phyloP scores from a whole-genome alignment of 2,329 filamentous ascomycete genomes.

The Colletotrichum sp. region DNA sequence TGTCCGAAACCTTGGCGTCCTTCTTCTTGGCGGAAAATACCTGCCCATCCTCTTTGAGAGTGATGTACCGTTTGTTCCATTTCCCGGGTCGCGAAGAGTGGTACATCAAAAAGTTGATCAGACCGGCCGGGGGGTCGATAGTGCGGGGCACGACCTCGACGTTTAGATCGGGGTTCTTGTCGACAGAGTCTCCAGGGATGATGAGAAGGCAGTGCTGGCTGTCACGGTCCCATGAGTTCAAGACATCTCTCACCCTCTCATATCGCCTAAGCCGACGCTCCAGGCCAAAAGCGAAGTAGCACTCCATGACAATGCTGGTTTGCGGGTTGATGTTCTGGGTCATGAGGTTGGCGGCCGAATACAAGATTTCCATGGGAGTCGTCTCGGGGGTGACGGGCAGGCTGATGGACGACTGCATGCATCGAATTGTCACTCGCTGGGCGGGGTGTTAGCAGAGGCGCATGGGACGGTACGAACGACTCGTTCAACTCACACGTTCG shows the following conservation, averaged over 20 bases:
- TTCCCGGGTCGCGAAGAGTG: slow-evolving; percentile 83
- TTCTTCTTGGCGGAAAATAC: slow-evolving; percentile 73
- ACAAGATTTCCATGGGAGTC: slow-evolving; percentile 74
- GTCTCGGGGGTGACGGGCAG: slow-evolving; percentile 79
- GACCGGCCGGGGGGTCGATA: slow-evolving; percentile 66
- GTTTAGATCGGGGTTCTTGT: slow-evolving; percentile 67
- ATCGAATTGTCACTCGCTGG: slow-evolving; percentile 75
- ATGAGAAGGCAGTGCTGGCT: slow-evolving; percentile 77
- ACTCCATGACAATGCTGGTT: slow-evolving; percentile 77
- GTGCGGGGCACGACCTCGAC: slow-evolving; percentile 64
- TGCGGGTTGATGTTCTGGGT: slow-evolving; percentile 67
- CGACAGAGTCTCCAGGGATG: slow-evolving; percentile 59
- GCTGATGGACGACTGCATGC: slow-evolving; percentile 69
- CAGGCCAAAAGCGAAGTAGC: slow-evolving; percentile 76
- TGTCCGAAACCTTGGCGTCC: slow-evolving; percentile 62
- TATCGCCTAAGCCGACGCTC: slow-evolving; percentile 85
- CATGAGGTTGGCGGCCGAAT: slow-evolving; percentile 67
- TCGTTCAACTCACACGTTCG: slow-evolving; percentile 64
- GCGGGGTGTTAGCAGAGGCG: slow-evolving; percentile 30
- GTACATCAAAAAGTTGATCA: slow-evolving; percentile 71
- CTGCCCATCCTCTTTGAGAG: slow-evolving; percentile 76
- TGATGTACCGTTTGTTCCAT: slow-evolving; percentile 87
- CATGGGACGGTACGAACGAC: not conserved
- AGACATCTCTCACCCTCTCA: slow-evolving; percentile 82
- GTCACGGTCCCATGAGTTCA: slow-evolving; percentile 93